Evolutionary conservation across 2,329 filamentous ascomycete genomes (phyloP).

Genomic region (Chalaropsis ovoidea): DNA sequence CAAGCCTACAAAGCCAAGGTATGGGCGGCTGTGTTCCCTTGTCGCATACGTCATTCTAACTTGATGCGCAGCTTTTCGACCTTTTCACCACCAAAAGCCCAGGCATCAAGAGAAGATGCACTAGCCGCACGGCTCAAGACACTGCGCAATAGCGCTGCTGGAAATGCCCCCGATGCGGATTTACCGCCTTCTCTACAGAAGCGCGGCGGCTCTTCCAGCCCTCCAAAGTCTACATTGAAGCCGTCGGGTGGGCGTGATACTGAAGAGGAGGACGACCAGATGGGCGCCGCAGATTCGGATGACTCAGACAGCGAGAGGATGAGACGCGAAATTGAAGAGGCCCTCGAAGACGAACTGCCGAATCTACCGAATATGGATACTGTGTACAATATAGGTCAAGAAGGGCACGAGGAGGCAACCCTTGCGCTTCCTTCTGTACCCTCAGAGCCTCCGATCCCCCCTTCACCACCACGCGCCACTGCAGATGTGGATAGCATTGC

Average conservation of each 20-base stretch:
- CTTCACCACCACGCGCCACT: slow-evolving; percentile 28
- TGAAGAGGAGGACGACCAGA: not conserved
- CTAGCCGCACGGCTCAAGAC: slow-evolving; percentile 44
- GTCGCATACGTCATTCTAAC: slow-evolving; percentile 11
- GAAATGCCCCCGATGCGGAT: too few relatives aligned
- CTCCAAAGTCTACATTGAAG: not conserved
- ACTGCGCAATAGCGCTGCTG: slow-evolving; percentile 33
- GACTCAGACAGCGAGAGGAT: slow-evolving; percentile 46
- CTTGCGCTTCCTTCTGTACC: slow-evolving; percentile 36
- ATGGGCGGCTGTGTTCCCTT: not conserved
- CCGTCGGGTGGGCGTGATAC: not conserved
- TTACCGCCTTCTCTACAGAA: not conserved
- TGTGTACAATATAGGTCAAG: too few relatives aligned
- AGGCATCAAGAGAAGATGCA: slow-evolving; percentile 40
- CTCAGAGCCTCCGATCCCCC: slow-evolving; percentile 31
- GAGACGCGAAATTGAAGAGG: slow-evolving; percentile 36
- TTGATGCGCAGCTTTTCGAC: slow-evolving; percentile 4
- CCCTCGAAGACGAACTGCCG: slow-evolving; percentile 33
- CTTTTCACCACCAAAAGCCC: slow-evolving; percentile 29
- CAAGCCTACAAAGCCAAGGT: slow-evolving; percentile 14
- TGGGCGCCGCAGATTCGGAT: slow-evolving; percentile 30
- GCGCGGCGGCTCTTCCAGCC: not conserved
- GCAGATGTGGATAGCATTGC: slow-evolving; percentile 39
- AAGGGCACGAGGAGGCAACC: slow-evolving; percentile 12
- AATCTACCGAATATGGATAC: not conserved